A percentile compares a stretch with the other conserved stretches of the same genome.
phyloP scores from a whole-genome alignment of 2,329 filamentous ascomycete genomes.

The Fusarium anguioides region DNA sequence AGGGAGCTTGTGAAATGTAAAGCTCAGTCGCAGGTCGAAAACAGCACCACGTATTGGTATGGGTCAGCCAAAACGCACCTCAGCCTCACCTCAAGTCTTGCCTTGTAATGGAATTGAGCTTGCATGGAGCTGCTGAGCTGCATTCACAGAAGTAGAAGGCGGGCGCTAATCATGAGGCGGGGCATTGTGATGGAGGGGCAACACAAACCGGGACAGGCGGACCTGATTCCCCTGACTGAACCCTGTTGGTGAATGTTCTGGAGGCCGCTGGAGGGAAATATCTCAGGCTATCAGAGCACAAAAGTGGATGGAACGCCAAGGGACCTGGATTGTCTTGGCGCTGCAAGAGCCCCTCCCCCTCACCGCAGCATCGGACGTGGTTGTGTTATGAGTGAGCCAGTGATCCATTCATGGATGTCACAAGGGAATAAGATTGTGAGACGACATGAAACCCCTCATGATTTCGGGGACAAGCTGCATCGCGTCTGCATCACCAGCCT shows the following conservation, averaged over 20 bases:
- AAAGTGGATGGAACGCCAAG: conserved; percentile 21
- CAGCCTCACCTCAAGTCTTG: conserved; percentile 15
- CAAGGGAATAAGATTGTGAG: conserved; percentile 21
- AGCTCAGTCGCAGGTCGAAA: background rate
- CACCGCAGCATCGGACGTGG: conserved; percentile 30
- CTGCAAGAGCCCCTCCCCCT: conserved; percentile 38
- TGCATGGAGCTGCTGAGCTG: background rate
- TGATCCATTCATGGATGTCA: conserved; percentile 27
- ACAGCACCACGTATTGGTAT: conserved; percentile 10
- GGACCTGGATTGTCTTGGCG: conserved; percentile 34
- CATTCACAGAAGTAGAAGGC: background rate
- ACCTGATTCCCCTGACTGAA: conserved; percentile 18
- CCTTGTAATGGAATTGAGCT: conserved; percentile 7
- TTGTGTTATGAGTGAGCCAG: conserved; percentile 20
- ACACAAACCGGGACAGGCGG: conserved; percentile 1
- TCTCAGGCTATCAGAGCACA: background rate
- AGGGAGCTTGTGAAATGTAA: conserved; percentile 21
- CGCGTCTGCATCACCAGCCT: conserved; percentile 5
- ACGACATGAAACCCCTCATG: conserved; percentile 28
- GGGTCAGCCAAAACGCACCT: conserved; percentile 6
- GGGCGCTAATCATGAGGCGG: conserved; percentile 34
- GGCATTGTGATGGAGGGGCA: conserved; percentile 23
- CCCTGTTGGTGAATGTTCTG: conserved; percentile 16
- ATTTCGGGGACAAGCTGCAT: conserved; percentile 1
- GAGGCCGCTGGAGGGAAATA: conserved; percentile 25